Percentiles rank a stretch among this genome's conserved stretches.
Conservation (phyloP, 1,284 basidiomycete genomes). For the Puccinia brachypodii region DNA sequence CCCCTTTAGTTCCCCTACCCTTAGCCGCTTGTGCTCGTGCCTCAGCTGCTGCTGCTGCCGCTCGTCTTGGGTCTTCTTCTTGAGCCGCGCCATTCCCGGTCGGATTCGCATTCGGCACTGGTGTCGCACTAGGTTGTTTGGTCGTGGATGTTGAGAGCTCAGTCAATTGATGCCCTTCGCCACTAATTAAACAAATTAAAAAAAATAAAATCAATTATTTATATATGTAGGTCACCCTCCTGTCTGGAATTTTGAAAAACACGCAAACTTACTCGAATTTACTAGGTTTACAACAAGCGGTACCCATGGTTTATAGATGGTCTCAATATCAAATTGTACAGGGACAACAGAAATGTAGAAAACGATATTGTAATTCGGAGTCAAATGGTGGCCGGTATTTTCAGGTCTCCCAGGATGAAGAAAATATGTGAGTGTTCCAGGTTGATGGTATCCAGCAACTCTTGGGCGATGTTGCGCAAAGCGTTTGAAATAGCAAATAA, state of each 20-base stretch:
- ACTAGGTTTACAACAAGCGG: slow-evolving; percentile 4
- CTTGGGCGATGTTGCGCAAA: too few relatives aligned
- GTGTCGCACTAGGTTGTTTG: background rate
- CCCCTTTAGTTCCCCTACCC: slow-evolving; percentile 30
- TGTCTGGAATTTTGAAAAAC: too few relatives aligned
- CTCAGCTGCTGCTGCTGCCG: slow-evolving; percentile 28
- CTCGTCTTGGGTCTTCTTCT: background rate
- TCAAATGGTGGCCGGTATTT: too few relatives aligned
- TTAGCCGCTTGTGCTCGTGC: slow-evolving; percentile 21
- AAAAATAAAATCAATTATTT: background rate
- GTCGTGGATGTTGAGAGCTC: background rate
- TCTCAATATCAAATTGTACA: too few relatives aligned
- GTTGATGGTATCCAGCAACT: background rate
- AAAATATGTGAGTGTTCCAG: background rate
- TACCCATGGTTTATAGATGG: background rate
- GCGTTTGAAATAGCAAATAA: too few relatives aligned
- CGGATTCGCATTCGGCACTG: background rate
- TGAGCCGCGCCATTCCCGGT: too few relatives aligned
- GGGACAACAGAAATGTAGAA: background rate
- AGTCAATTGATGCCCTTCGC: slow-evolving; percentile 18
- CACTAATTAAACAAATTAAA: background rate
- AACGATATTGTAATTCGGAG: background rate
- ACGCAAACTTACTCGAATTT: slow-evolving; percentile 2
- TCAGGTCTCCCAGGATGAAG: too few relatives aligned
- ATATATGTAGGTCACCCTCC: background rate